Base-by-base conservation (phyloP, 1,139 yeast genomes). In the Geotrichum siamense region DNA sequence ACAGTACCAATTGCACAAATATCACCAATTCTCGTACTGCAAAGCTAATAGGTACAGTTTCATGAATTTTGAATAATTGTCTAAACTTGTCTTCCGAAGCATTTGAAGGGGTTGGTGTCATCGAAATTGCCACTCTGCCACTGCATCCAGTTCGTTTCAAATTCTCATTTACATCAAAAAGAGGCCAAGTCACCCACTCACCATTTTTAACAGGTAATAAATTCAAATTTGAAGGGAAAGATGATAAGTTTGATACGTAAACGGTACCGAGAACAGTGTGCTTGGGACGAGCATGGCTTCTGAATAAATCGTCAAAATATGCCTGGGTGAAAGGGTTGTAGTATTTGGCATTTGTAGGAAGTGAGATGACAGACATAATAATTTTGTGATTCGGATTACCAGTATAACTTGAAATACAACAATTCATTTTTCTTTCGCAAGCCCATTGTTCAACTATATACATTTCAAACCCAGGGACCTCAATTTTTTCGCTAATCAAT, bases 361-460 rank as follows among this genome's bases (percentile, higher is more conserved):
- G 59, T 1, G 75, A 72, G 30, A 91, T 70, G 49, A 75, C 73
- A 13, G 76, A 73, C 1, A 81, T 94, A 6, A 70, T 62, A 0
- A 86, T 74, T 34, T 67, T 66, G 53, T 86, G 84, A 22, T 70
- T 69, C 8, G 75, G 62, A 57, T 86, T 84, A 2, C 97, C 97
- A 0, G 97, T 89, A 58, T 75, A 91, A 0, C 93, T 77, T 0
- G 91, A 77, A 21, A 89, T 81, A 5, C 83, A 72, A 0, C 81
- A 71, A 28, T 85, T 79, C 19, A 78, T 67, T 44, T 74, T 72
- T 32, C 97, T 68, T 47, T 79, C 79, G 34, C 82, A 73, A 2
- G 84, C 81, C 97, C 98, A 91, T 62, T 89, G 96, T 59, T 91
- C 97, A 10, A 89, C 94, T 39, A 91, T 69, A 57, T 91, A 91